These are phyloP conservation scores for Thelonectria blattea DNA, from an alignment of 2,329 filamentous ascomycete species.

Conservation along the genomic window DNA sequence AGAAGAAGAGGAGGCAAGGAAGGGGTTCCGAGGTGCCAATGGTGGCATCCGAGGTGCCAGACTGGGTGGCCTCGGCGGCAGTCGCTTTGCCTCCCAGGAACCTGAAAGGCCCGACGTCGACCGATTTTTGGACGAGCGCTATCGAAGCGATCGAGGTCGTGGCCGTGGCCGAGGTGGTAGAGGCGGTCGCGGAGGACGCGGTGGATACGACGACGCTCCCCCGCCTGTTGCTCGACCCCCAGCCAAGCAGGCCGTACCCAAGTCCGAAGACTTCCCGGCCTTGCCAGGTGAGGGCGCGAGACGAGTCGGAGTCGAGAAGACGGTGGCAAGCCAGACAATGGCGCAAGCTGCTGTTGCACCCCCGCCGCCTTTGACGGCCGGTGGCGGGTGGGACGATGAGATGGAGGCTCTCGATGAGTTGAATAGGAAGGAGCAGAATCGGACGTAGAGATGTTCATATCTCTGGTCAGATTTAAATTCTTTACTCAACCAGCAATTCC, in stretches of 20 bases:
- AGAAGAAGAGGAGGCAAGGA: conserved; percentile 48
- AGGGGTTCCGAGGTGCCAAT: conserved; percentile 51
- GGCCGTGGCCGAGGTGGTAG: conserved; percentile 44
- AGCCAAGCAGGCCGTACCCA: conserved; percentile 37
- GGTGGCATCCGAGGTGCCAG: conserved; percentile 49
- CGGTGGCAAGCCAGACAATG: conserved; percentile 35
- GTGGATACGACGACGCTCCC: conserved; percentile 34
- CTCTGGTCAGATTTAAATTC: neutral
- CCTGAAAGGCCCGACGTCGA: conserved; percentile 45
- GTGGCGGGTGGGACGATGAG: conserved; percentile 63
- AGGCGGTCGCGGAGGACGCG: conserved; percentile 43
- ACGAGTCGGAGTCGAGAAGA: conserved; percentile 24
- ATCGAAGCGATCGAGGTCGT: conserved; percentile 42
- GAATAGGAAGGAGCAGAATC: conserved; percentile 33
- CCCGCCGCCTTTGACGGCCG: conserved; percentile 35
- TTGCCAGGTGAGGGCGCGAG: conserved; percentile 39
- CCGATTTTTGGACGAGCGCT: conserved; percentile 45
- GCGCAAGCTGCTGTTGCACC: conserved; percentile 39
- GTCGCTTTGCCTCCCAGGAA: conserved; percentile 48
- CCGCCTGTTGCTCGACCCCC: conserved; percentile 24
- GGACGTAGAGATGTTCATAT: neutral
- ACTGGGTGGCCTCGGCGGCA: conserved; percentile 47
- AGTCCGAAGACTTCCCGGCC: conserved; percentile 45
- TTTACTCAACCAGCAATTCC: neutral
- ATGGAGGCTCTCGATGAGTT: conserved; percentile 57